These are phyloP conservation scores for Phialophora macrospora DNA, from an alignment of 2,329 filamentous ascomycete genomes.

Conservation along the genomic window DNA sequence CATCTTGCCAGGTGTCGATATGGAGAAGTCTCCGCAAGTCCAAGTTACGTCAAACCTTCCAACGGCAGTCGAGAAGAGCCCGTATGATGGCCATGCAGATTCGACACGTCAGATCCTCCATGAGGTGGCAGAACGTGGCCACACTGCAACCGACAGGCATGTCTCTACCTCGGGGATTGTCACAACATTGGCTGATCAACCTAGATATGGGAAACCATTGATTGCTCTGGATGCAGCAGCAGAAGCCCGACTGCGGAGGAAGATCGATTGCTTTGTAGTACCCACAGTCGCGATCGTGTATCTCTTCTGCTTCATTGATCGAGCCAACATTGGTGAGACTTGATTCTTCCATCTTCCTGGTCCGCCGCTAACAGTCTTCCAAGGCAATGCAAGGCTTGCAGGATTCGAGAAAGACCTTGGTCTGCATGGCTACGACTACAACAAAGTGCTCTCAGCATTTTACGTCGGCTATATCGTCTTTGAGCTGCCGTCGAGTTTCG, in stretches of 20 bases:
- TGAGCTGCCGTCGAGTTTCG: slow-evolving; percentile 70
- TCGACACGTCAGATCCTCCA: background rate
- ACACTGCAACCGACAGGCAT: slow-evolving; percentile 55
- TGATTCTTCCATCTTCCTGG: background rate
- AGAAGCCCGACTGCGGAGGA: slow-evolving; percentile 63
- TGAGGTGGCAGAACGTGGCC: slow-evolving; percentile 42
- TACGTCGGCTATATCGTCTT: slow-evolving; percentile 75
- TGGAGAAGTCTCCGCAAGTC: slow-evolving; percentile 6
- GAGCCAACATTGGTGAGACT: slow-evolving; percentile 56
- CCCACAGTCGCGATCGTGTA: slow-evolving; percentile 70
- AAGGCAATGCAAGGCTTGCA: slow-evolving; percentile 69
- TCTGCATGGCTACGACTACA: slow-evolving; percentile 69
- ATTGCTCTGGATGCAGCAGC: slow-evolving; percentile 61
- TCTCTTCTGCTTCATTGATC: slow-evolving; percentile 71
- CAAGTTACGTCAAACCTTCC: background rate
- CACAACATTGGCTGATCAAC: background rate
- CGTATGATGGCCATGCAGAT: background rate
- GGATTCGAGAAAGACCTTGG: slow-evolving; percentile 66
- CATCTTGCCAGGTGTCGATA: background rate
- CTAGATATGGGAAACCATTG: slow-evolving; percentile 56
- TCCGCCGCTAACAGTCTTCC: background rate
- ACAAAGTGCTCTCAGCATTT: slow-evolving; percentile 69
- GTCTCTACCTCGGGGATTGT: slow-evolving; percentile 36
- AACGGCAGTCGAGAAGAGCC: background rate
- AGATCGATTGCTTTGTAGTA: slow-evolving; percentile 69